phyloP scores from a whole-genome alignment of 2,329 filamentous ascomycete genomes.

The Aspergillus spinulosporus region DNA sequence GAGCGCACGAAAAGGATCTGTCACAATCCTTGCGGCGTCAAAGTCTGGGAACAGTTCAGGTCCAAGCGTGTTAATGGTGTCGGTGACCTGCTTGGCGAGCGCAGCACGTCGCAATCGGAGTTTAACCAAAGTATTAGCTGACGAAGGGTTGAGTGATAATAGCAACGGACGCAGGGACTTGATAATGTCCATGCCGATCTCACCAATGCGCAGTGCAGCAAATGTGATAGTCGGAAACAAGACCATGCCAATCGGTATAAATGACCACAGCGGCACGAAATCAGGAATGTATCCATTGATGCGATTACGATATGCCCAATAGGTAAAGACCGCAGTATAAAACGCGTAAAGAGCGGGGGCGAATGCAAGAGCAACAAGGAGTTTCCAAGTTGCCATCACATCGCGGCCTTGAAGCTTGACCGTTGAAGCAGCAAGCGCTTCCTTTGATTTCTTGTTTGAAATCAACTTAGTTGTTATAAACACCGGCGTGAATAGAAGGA shows the following conservation, averaged over 20 bases:
- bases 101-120: slow-evolving; percentile 71
- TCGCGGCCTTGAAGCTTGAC: slow-evolving; percentile 88
- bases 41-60: slow-evolving; percentile 98
- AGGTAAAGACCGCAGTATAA: slow-evolving; percentile 72
- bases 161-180: slow-evolving; percentile 89
- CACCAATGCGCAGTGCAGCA: slow-evolving; percentile 88
- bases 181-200: slow-evolving; percentile 98
- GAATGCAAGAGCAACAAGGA: slow-evolving; percentile 81
- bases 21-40: slow-evolving; percentile 70
- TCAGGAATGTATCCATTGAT: slow-evolving; percentile 78
- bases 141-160: slow-evolving; percentile 79
- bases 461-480: slow-evolving; percentile 83
- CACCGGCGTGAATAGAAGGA: slow-evolving; percentile 83
- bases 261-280: slow-evolving; percentile 75
- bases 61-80: slow-evolving; percentile 90
- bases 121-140: slow-evolving; percentile 78
- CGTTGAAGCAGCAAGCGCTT: slow-evolving; percentile 79
- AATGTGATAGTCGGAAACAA: slow-evolving; percentile 88
- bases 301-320: slow-evolving; percentile 77
- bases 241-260: slow-evolving; percentile 72
- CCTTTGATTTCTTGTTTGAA: slow-evolving; percentile 76
- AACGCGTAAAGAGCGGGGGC: slow-evolving; percentile 78
- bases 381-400: slow-evolving; percentile 92
- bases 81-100: slow-evolving; percentile 79
- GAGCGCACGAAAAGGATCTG: slow-evolving; percentile 49